These are phyloP conservation scores for Herpetomonas samuelpessoai DNA, from an alignment of 208 protist species.

Conservation along the genomic window DNA sequence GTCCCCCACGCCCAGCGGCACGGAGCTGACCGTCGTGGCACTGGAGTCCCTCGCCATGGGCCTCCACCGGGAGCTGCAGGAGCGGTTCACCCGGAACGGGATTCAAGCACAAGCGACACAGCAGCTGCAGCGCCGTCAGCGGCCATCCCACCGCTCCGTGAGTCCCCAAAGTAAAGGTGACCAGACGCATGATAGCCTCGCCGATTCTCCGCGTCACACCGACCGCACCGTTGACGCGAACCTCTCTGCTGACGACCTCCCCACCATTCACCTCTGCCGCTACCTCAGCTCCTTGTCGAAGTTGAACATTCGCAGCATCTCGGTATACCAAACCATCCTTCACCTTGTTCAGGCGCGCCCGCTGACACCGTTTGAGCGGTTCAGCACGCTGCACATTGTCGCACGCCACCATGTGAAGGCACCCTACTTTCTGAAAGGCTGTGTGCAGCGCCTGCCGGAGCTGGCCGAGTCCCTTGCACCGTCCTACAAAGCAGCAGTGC, in stretches of 20 bases:
- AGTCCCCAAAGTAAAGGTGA: too few relatives aligned
- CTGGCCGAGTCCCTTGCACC: slow-evolving; percentile 17
- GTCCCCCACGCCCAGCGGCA: neutral
- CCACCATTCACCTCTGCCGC: slow-evolving; percentile 40
- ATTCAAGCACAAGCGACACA: neutral
- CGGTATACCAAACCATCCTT: slow-evolving; percentile 40
- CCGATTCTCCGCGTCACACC: too few relatives aligned
- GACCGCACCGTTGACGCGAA: neutral
- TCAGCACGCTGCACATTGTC: slow-evolving; percentile 45
- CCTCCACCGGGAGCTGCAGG: neutral
- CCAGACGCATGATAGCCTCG: too few relatives aligned
- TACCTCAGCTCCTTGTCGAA: slow-evolving; percentile 59
- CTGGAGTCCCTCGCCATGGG: neutral
- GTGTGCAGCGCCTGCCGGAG: slow-evolving; percentile 26
- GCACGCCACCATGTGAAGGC: slow-evolving; percentile 50
- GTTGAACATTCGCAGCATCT: slow-evolving; percentile 31
- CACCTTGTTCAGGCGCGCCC: slow-evolving; percentile 24
- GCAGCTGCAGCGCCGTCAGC: neutral
- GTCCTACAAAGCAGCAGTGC: slow-evolving; percentile 33
- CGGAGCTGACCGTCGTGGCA: too few relatives aligned
- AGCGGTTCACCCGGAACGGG: neutral
- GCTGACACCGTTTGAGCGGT: slow-evolving; percentile 39
- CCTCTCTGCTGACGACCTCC: slow-evolving; percentile 7
- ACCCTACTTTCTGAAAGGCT: slow-evolving; percentile 21
- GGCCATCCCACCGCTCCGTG: neutral